Base-by-base conservation (phyloP, 106 monocot genomes). In the Ottelia alismoides region DNA sequence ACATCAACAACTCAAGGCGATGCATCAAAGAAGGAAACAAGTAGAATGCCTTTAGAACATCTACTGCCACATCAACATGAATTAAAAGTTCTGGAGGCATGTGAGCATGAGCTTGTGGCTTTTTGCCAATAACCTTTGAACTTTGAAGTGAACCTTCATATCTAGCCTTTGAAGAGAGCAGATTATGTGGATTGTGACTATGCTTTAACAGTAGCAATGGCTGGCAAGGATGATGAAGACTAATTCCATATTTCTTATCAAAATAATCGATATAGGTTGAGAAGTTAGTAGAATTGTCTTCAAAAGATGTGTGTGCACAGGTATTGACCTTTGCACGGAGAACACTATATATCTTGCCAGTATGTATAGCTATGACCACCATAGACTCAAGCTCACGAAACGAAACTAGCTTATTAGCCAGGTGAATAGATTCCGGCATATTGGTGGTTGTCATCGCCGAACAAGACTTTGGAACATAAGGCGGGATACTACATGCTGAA, bases 61-160 rank as follows among this genome's bases (percentile, higher is more conserved):
- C 65, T 20, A 79, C 22, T 19, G 89, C 73, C 18, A 98, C 53
- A 65, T 88, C 72, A 72, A 90, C 67, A 32, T 71, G 82, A 45
- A 80, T 32, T 49, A 98, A 51, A 61, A 98, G 82, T 61, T 98
- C 98, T 22, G 98, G 98, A 72, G 98, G 98, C 85, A 98, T 90
- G 69, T 58, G 67, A 0, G 71, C 77, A 74, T 68, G 47, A 63
- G 53, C 61, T 25, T 11, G 71, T 61, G 73, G 31, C 58, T 72
- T 88, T 45, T 65, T 68, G 26, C 28, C 22, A 53, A 21, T 12
- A 1, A 12, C 31, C 2, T 31, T 43, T 43, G 40, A 43, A 43
- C 16, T 43, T n/a, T n/a, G n/a, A n/a, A n/a, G n/a, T 45, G 45
- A 20, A 85, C 85, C 81, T 66, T 72, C 81, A 56, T 31, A 55